phyloP scores from a whole-genome alignment of 441 rosid genomes.

The Arabidopsis lyrata region DNA sequence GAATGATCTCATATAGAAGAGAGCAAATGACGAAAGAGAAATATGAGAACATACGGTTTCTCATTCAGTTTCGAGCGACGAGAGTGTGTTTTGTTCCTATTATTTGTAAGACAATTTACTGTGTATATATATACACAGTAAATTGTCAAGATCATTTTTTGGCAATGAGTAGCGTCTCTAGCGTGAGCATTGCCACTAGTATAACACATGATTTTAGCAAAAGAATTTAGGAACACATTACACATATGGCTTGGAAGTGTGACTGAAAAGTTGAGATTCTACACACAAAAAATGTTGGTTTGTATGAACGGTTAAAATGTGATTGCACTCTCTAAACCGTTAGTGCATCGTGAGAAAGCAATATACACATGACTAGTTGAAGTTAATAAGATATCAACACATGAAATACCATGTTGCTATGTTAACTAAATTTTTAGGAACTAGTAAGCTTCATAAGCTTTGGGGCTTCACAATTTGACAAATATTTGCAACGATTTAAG shows the following conservation, averaged over 20 bases:
- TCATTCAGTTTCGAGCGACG: too few species aligned
- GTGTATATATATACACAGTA: not conserved
- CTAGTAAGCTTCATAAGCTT: not conserved
- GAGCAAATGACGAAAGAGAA: not conserved
- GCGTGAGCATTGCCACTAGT: too few species aligned
- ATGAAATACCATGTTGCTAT: not conserved
- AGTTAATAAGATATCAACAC: not conserved
- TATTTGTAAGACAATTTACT: not conserved
- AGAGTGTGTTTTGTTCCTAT: too few species aligned
- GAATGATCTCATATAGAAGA: too few species aligned
- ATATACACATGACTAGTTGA: constrained; percentile 10
- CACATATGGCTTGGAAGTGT: constrained; percentile 15
- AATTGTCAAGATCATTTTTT: not conserved
- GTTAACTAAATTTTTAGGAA: not conserved
- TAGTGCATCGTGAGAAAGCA: not conserved
- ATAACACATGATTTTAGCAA: constrained; percentile 9
- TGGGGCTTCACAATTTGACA: not conserved
- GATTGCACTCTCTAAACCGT: not conserved
- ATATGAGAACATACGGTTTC: not conserved
- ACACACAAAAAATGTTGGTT: not conserved
- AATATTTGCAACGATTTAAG: not conserved
- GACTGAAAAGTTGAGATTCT: constrained; percentile 14
- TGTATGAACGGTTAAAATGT: constrained; percentile 26
- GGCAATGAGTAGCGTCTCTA: not conserved
- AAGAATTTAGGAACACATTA: not conserved